These are phyloP conservation scores for Chytridium lagenaria DNA, from an alignment of 371 early-diverging fungal species.

Conservation along the genomic window DNA sequence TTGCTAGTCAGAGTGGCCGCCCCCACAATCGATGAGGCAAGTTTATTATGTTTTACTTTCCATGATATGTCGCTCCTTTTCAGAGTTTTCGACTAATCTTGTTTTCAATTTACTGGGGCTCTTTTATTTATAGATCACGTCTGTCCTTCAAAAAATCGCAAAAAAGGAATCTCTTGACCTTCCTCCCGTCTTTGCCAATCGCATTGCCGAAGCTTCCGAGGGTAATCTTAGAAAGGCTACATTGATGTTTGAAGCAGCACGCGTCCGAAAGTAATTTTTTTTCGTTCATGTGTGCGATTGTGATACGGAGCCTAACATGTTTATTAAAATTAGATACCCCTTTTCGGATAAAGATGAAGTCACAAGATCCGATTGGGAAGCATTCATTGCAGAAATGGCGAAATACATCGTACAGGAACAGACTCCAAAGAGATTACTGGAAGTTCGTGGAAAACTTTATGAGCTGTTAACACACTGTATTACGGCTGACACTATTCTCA, in stretches of 20 bases:
- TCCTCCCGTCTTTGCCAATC: slow-evolving; percentile 66
- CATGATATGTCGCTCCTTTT: background rate
- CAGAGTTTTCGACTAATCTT: background rate
- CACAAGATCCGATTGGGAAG: slow-evolving; percentile 90
- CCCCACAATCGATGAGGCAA: slow-evolving; percentile 75
- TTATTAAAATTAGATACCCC: slow-evolving; percentile 48
- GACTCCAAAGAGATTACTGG: slow-evolving; percentile 70
- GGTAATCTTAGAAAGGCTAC: slow-evolving; percentile 92
- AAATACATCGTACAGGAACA: slow-evolving; percentile 75
- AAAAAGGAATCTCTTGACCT: slow-evolving; percentile 77
- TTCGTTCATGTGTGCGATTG: slow-evolving; percentile 4
- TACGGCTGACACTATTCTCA: slow-evolving; percentile 80
- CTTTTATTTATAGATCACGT: slow-evolving; percentile 55
- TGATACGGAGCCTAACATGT: background rate
- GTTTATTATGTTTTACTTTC: slow-evolving; percentile 4
- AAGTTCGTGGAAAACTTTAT: slow-evolving; percentile 81
- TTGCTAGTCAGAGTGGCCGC: slow-evolving; percentile 87
- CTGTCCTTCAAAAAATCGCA: slow-evolving; percentile 74
- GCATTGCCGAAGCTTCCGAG: slow-evolving; percentile 72
- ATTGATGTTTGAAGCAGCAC: slow-evolving; percentile 88
- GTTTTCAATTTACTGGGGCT: slow-evolving; percentile 4
- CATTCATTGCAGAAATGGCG: slow-evolving; percentile 73
- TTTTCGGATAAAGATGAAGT: slow-evolving; percentile 65
- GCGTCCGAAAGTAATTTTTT: slow-evolving; percentile 68
- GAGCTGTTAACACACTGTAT: slow-evolving; percentile 91